Base-by-base conservation (phyloP, 257 asterid species). In the Dorcoceras hygrometricum region DNA sequence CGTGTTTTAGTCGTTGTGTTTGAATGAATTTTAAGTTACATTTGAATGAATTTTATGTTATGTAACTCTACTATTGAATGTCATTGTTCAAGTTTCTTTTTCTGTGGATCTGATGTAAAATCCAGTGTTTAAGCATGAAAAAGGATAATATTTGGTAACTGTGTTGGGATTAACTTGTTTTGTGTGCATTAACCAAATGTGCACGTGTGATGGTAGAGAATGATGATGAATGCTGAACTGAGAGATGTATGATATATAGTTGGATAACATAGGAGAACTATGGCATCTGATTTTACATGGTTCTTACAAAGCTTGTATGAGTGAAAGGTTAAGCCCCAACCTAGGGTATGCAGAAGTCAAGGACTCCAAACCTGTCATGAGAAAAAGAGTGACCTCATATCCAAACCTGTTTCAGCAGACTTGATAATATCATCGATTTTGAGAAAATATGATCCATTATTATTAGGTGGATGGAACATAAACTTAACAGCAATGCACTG, bases 251-350 rank as follows among this genome's bases (percentile, higher is more conserved):
- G 12, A 5, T 8, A 26, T 26, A 26, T 26, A 26, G 29, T 26
- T 26, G 29, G 29, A 26, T 26, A 34, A 34, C 43, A 1, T 34
- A 8, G 43, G 43, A 34, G 43, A 34, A 34, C 43, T 34, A 34
- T 34, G 2, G 11, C 11, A 34, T 34, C 43, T 34, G 43, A 34
- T 34, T 34, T 34, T 34, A 34, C 12, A 34, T 34, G 43, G 62
- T 57, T 29, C 62, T 56, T 56, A 56, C 71, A 43, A 68, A 58
- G 58, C 26, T 25, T 11, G 22, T 43, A 48, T 65, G 39, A 68
- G 63, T 28, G 34, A 54, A 29, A 19, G 46, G 50, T 36, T 50
- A 6, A 34, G 59, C 22, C 18, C 31, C 24, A 28, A 18, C 27
- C 29, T 24, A 65, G 23, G 23, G 24, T 19, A 36, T n/a, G 60